Base-by-base conservation (phyloP, 495 filamentous ascomycete genomes). In the Lasiosphaeris hirsuta region DNA sequence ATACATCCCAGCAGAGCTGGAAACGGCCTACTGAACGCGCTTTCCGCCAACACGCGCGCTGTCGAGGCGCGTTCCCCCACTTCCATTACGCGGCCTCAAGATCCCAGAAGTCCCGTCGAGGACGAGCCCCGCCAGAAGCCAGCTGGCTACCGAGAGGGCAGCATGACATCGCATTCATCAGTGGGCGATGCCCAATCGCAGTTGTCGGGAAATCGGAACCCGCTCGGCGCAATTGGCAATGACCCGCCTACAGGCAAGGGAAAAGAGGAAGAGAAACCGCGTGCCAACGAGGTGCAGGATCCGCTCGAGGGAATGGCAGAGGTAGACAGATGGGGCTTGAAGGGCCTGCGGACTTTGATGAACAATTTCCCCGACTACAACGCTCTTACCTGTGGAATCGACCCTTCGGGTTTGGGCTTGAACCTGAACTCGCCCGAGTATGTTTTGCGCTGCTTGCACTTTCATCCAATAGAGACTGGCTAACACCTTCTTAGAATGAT, bases 351-450 rank as follows among this genome's bases (percentile, higher is more conserved):
- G 23, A 82, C 84, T 35, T 84, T 90, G 76, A 89, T 94, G 74
- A 88, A 86, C 66, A 85, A 86, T 65, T 90, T 83, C 65, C 84
- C 85, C 10, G 89, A 93, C 71, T 85, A 91, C 62, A 84, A 84
- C 23, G 81, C 83, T 53, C 78, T 95, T 45, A 84, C 90, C 17
- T 79, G 84, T 46, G 92, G 92, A 11, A 83, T 93, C 63, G 90
- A 96, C 67, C 78, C 95, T 19, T 86, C 81, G 53, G 78, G 78
- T 10, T 75, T 96, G 43, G 90, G 90, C 9, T 71, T 96, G 48
- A 90, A 97, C 70, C 73, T 96, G 50, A 88, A 84, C 54, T 87
- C 88, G 36, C 77, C 83, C 48, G 89, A 90, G 89, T 92, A 84
- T 71, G 86, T 69, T 17, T 2, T 30, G 9, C 7, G 10, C n/a